A percentile compares a stretch with the other conserved stretches of the same genome.
phyloP scores from a whole-genome alignment of 1,139 yeast genomes.

The Zhuliangozyma parablackwelliae region DNA sequence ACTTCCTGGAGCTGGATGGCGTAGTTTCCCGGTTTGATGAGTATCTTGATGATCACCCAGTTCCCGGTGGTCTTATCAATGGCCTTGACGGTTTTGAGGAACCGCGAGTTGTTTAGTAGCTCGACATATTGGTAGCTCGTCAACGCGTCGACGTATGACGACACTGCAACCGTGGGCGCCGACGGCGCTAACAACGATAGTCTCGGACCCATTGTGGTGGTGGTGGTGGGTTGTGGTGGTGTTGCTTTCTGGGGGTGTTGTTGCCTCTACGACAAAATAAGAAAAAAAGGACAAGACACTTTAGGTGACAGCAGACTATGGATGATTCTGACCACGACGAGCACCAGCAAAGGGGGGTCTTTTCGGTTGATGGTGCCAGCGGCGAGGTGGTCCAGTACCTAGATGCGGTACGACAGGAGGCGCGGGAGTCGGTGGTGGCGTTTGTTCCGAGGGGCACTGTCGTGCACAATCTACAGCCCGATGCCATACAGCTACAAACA shows the following conservation, averaged over 20 bases:
- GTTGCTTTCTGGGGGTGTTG: background rate
- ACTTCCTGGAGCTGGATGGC: conserved; percentile 28
- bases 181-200: conserved; percentile 83
- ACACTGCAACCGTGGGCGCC: conserved; percentile 87
- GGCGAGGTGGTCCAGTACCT: conserved; percentile 25
- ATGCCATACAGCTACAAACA: background rate
- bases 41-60: conserved; percentile 67
- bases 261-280: background rate
- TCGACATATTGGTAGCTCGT: conserved; percentile 70
- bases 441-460: background rate
- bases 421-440: conserved; percentile 15
- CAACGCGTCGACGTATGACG: conserved; percentile 81
- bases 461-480: too few species aligned
- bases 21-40: conserved; percentile 64
- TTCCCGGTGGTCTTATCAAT: conserved; percentile 57
- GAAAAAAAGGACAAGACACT: background rate
- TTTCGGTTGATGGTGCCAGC: conserved; percentile 15
- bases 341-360: conserved; percentile 24
- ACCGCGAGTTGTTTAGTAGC: conserved; percentile 70
- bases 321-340: conserved; percentile 8
- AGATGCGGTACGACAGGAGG: conserved; percentile 24
- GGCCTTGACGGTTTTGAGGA: conserved; percentile 82
- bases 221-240: background rate
- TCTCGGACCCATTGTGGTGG: conserved; percentile 69
- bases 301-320: background rate